phyloP scores from a whole-genome alignment of 148 eudicot genomes.

The Oxyria digyna region DNA sequence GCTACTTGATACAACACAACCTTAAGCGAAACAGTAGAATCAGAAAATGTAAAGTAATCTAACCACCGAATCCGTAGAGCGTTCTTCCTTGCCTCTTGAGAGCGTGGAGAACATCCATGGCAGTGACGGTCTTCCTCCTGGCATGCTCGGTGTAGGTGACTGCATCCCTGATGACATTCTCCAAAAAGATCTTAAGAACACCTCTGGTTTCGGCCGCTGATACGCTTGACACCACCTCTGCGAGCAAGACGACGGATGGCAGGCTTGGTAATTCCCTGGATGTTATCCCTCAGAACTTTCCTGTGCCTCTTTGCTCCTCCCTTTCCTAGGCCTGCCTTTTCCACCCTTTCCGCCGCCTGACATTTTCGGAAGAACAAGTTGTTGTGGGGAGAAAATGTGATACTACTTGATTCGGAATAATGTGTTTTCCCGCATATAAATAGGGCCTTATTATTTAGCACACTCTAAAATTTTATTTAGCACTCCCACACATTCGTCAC shows the following conservation, averaged over 20 bases:
- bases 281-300: conserved; percentile 33
- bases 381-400: no score
- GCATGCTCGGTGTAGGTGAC: conserved; percentile 40
- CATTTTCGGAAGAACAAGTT: conserved; percentile 11
- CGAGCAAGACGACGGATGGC: conserved; percentile 31
- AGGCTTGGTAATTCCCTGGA: conserved; percentile 39
- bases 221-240: conserved; percentile 34
- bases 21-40: no score
- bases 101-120: conserved; percentile 38
- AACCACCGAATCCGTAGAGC: conserved; percentile 34
- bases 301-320: conserved; percentile 39
- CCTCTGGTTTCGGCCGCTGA: conserved; percentile 38
- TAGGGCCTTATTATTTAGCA: no score
- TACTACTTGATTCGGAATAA: no score
- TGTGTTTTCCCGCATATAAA: no score
- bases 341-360: conserved; percentile 42
- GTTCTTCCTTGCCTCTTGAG: conserved; percentile 45
- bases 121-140: conserved; percentile 36
- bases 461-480: no score
- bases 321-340: conserved; percentile 30
- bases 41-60: no score
- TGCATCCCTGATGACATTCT: conserved; percentile 33
- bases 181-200: conserved; percentile 32
- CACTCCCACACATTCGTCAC: no score
- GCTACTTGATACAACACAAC: no score